Evolutionary conservation across 805 yeast genomes (phyloP).

Genomic region (Schwanniomyces pseudopolymorphus): DNA sequence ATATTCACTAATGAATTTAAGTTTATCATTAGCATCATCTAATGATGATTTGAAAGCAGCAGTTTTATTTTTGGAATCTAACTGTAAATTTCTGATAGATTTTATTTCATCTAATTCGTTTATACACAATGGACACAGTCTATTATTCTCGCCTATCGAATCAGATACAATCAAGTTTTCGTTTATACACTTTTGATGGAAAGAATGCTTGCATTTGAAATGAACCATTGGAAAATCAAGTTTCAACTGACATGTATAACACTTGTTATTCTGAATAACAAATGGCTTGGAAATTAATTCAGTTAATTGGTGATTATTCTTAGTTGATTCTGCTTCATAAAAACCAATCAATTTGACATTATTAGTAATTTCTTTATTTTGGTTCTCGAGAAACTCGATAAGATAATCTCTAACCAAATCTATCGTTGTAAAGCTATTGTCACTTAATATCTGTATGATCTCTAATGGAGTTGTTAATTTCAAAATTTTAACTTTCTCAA

Average conservation of each 20-base stretch:
- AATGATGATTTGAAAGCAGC: slow-evolving; percentile 64
- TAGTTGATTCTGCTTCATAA: slow-evolving; percentile 64
- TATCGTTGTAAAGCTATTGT: slow-evolving; percentile 61
- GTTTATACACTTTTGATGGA: slow-evolving; percentile 75
- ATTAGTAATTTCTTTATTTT: slow-evolving; percentile 64
- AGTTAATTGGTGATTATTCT: slow-evolving; percentile 53
- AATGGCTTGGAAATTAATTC: slow-evolving; percentile 46
- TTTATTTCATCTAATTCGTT: slow-evolving; percentile 68
- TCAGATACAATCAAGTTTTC: slow-evolving; percentile 37
- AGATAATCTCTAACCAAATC: slow-evolving; percentile 73
- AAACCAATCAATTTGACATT: slow-evolving; percentile 65
- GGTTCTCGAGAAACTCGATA: slow-evolving; percentile 56
- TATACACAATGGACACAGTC: slow-evolving; percentile 71
- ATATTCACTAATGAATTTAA: slow-evolving; percentile 75
- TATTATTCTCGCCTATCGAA: slow-evolving; percentile 6
- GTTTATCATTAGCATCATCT: slow-evolving; percentile 55
- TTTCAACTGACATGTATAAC: slow-evolving; percentile 62
- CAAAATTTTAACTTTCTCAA: slow-evolving; percentile 51
- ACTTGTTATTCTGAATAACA: slow-evolving; percentile 60
- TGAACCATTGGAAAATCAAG: slow-evolving; percentile 79
- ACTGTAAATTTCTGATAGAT: slow-evolving; percentile 58
- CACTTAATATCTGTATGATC: slow-evolving; percentile 65
- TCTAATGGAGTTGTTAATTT: slow-evolving; percentile 72
- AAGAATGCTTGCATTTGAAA: slow-evolving; percentile 84
- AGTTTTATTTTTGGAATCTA: slow-evolving; percentile 57